phyloP scores from a whole-genome alignment of 768 basidiomycete species.

The Russula vinacea region DNA sequence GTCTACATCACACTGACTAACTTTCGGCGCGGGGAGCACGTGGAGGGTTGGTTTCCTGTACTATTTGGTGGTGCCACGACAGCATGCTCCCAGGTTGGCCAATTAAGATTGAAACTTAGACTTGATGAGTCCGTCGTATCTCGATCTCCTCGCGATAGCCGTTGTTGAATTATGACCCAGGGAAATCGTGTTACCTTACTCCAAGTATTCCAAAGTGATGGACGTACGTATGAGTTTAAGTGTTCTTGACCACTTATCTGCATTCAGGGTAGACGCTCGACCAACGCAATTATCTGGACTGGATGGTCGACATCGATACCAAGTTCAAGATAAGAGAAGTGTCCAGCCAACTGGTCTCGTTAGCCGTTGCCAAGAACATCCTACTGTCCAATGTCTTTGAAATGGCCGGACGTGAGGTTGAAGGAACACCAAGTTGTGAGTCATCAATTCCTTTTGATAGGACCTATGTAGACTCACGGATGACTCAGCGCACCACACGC shows the following conservation, averaged over 20 bases:
- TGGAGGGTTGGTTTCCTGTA: constrained; percentile 87
- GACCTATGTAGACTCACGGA: constrained; percentile 14
- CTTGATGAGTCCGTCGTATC: constrained; percentile 65
- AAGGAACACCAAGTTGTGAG: constrained; percentile 63
- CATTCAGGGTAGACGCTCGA: constrained; percentile 45
- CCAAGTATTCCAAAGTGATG: constrained; percentile 58
- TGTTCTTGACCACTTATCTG: constrained; percentile 12
- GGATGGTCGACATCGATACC: constrained; percentile 68
- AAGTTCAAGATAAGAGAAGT: constrained; percentile 64
- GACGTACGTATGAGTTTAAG: constrained; percentile 42
- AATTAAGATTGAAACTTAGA: constrained; percentile 66
- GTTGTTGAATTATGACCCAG: constrained; percentile 38
- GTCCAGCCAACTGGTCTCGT: constrained; percentile 58
- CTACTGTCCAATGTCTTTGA: constrained; percentile 68
- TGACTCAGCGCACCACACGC: constrained; percentile 63
- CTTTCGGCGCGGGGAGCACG: constrained; percentile 66
- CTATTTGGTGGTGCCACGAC: constrained; percentile 48
- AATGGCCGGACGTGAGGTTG: constrained; percentile 67
- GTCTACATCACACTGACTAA: constrained; percentile 63
- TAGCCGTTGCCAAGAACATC: constrained; percentile 64
- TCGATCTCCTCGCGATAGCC: background rate
- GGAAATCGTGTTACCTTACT: constrained; percentile 73
- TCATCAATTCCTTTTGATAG: constrained; percentile 9
- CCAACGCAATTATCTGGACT: constrained; percentile 65
- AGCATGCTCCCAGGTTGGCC: constrained; percentile 63